Evolutionary conservation across 805 yeast genomes (phyloP).

Genomic region (Zygosaccharomyces siamensis): DNA sequence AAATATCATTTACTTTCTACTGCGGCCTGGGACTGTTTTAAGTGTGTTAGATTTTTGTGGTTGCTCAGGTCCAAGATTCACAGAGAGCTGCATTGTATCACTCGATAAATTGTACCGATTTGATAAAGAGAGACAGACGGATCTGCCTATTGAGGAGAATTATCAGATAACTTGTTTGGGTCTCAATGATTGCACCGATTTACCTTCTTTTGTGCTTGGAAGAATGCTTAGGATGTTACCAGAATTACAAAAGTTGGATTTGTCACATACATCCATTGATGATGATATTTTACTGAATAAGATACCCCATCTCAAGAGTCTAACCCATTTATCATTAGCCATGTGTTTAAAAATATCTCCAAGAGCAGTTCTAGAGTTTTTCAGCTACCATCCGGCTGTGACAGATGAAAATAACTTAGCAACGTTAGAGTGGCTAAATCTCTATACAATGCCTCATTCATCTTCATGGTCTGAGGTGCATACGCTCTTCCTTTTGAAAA

Average conservation of each 20-base stretch:
- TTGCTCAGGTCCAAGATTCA: conserved; percentile 62
- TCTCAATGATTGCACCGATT: conserved; percentile 82
- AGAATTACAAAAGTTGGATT: conserved; percentile 62
- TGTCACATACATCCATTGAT: conserved; percentile 75
- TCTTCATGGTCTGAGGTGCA: conserved; percentile 53
- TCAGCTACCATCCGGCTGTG: conserved; percentile 65
- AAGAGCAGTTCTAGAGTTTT: conserved; percentile 62
- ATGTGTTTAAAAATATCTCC: conserved; percentile 66
- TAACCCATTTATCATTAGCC: conserved; percentile 71
- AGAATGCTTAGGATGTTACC: conserved; percentile 48
- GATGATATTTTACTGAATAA: conserved; percentile 50
- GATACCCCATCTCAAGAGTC: conserved; percentile 51
- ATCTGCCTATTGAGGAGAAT: conserved; percentile 23
- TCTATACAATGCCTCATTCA: conserved; percentile 58
- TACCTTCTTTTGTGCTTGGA: conserved; percentile 51
- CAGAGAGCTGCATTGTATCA: conserved; percentile 47
- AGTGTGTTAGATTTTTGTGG: conserved; percentile 86
- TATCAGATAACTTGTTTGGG: conserved; percentile 47
- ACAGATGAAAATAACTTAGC: conserved; percentile 37
- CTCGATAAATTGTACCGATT: conserved; percentile 25
- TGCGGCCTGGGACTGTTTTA: conserved; percentile 38
- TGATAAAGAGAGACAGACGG: conserved; percentile 11
- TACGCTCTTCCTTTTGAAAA: conserved; percentile 42
- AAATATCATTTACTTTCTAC: conserved; percentile 30
- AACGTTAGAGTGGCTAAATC: conserved; percentile 58